Conservation (phyloP, 768 basidiomycete genomes). For the Suillus subaureus region DNA sequence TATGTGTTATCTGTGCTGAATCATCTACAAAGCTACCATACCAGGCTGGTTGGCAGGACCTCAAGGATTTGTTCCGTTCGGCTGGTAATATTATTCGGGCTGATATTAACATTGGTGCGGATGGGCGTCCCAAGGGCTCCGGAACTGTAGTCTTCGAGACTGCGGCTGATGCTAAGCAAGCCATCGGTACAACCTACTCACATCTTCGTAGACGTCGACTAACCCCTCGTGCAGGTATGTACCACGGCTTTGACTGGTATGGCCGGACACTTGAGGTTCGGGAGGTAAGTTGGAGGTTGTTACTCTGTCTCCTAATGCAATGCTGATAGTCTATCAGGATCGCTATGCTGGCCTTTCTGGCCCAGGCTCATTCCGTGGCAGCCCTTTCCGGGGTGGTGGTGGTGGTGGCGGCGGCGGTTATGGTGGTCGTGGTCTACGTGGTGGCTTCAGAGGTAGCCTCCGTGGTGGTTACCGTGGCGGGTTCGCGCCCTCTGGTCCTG, state of each 20-base stretch:
- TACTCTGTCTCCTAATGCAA: constrained; percentile 3
- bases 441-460: constrained; percentile 49
- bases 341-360: constrained; percentile 87
- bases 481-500: constrained; percentile 48
- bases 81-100: constrained; percentile 95
- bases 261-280: constrained; percentile 94
- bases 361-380: constrained; percentile 56
- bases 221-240: constrained; percentile 66
- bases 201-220: background rate
- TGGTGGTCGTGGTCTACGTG: constrained; percentile 56
- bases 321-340: constrained; percentile 51
- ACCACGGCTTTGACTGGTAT: constrained; percentile 97
- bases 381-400: constrained; percentile 32
- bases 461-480: constrained; percentile 61
- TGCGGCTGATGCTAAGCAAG: constrained; percentile 85
- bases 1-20: constrained; percentile 9
- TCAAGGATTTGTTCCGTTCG: constrained; percentile 95
- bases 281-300: constrained; percentile 56
- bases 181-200: constrained; percentile 72
- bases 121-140: constrained; percentile 93
- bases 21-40: constrained; percentile 70
- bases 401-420: constrained; percentile 16
- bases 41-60: constrained; percentile 98
- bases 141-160: constrained; percentile 98
- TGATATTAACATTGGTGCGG: constrained; percentile 91